phyloP scores from a whole-genome alignment of 1,139 yeast genomes.

The Taiozyma sp. region DNA sequence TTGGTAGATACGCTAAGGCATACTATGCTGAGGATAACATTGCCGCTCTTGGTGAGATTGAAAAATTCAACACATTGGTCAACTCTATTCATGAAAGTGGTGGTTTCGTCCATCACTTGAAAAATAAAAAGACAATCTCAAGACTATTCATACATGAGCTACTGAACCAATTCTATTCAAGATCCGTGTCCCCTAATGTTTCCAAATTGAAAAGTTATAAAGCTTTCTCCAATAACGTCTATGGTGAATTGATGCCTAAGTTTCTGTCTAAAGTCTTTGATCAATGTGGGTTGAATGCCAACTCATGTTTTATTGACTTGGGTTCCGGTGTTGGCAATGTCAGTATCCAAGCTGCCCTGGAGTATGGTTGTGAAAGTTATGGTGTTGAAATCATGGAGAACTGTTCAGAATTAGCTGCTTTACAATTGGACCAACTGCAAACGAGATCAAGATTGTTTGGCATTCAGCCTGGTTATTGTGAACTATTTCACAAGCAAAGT shows the following conservation, averaged over 20 bases:
- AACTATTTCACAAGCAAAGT: slow-evolving; percentile 62
- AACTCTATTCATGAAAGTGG: slow-evolving; percentile 25
- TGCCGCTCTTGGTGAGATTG: slow-evolving; percentile 30
- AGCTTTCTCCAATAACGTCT: slow-evolving; percentile 87
- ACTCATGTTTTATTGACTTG: slow-evolving; percentile 67
- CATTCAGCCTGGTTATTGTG: slow-evolving; percentile 47
- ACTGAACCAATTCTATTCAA: slow-evolving; percentile 64
- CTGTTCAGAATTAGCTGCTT: slow-evolving; percentile 64
- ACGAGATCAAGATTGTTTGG: slow-evolving; percentile 64
- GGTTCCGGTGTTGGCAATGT: slow-evolving; percentile 97
- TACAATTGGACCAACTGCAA: slow-evolving; percentile 55
- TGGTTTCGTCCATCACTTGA: slow-evolving; percentile 32
- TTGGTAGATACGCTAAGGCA: slow-evolving; percentile 40
- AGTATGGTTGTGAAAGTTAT: slow-evolving; percentile 77
- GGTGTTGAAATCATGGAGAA: slow-evolving; percentile 90
- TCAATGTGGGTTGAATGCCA: slow-evolving; percentile 52
- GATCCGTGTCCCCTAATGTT: slow-evolving; percentile 77
- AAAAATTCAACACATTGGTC: slow-evolving; percentile 38
- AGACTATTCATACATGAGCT: slow-evolving; percentile 61
- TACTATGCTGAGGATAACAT: slow-evolving; percentile 33
- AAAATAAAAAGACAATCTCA: slow-evolving; percentile 42
- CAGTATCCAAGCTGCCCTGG: slow-evolving; percentile 83
- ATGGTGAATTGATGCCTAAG: slow-evolving; percentile 84
- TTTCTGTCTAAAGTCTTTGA: slow-evolving; percentile 67
- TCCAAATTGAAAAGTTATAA: slow-evolving; percentile 62